phyloP scores from a whole-genome alignment of 148 eudicot genomes.

The Nepenthes mirabilis region DNA sequence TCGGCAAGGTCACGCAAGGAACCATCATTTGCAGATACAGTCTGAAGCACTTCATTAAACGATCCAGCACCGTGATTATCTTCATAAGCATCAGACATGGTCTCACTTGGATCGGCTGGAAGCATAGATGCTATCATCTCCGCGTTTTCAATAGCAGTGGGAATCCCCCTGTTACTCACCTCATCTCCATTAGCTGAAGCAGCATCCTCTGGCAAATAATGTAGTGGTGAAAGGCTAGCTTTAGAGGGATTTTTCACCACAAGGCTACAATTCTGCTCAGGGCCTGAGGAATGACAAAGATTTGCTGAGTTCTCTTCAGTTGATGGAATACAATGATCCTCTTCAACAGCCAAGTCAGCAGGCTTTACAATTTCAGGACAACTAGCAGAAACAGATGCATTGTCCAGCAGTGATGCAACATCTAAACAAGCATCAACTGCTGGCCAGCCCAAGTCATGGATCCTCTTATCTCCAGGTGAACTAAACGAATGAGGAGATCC shows the following conservation, averaged over 20 bases:
- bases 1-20: not conserved
- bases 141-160: not conserved
- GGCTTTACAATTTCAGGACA: conserved; percentile 8
- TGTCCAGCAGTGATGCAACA: not conserved
- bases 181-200: no score
- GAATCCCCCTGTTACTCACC: not conserved
- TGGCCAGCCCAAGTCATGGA: conserved; percentile 6
- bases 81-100: not conserved
- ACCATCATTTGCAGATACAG: not conserved
- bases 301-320: conserved; percentile 15
- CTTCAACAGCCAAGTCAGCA: conserved; percentile 12
- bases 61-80: conserved; percentile 1
- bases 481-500: no score
- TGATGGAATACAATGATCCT: conserved; percentile 7
- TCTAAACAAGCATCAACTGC: conserved; percentile 15
- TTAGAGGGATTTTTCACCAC: no score
- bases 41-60: not conserved
- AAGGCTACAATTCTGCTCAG: not conserved
- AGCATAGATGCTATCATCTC: not conserved
- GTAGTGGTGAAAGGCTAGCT: no score
- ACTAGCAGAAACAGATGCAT: conserved; percentile 1
- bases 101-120: conserved; percentile 4
- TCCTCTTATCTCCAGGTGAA: no score
- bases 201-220: no score
- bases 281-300: not conserved